These are phyloP conservation scores for Candida silvatica DNA, from an alignment of 805 yeast species.

Conservation along the genomic window DNA sequence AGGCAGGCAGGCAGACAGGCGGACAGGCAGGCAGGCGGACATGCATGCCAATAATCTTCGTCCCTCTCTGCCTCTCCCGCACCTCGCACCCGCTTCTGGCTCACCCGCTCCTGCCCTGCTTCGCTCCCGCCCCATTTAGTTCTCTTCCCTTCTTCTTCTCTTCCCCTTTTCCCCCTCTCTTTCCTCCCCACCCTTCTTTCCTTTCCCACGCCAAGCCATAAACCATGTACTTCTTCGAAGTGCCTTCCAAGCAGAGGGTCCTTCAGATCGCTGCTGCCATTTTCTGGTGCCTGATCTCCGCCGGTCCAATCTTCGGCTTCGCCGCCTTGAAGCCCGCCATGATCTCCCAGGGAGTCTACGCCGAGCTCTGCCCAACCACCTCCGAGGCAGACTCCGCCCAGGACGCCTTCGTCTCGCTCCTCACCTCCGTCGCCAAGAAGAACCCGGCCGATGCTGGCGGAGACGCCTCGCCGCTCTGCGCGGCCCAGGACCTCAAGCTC, in stretches of 20 bases:
- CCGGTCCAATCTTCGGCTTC: conserved; percentile 53
- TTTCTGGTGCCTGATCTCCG: conserved; percentile 45
- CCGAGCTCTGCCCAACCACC: conserved; percentile 25
- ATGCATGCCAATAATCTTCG: no score
- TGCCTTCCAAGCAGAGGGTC: conserved; percentile 22
- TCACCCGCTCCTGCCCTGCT: not conserved
- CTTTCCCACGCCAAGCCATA: not conserved
- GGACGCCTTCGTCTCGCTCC: not conserved
- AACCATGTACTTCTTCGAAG: conserved; percentile 25
- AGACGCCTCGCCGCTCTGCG: conserved; percentile 30
- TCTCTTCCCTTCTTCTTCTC: not conserved
- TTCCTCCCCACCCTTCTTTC: conserved; percentile 1
- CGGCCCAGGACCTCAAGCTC: conserved; percentile 43
- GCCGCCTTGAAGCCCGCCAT: conserved; percentile 50
- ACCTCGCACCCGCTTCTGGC: not conserved
- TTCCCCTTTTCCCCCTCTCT: conserved; percentile 2
- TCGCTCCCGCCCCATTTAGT: not conserved
- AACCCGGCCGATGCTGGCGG: not conserved
- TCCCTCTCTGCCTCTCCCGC: conserved; percentile 1
- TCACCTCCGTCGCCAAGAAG: not conserved
- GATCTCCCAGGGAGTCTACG: conserved; percentile 39
- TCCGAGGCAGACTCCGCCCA: not conserved
- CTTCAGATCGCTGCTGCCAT: conserved; percentile 42
- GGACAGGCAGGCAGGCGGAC: no score
- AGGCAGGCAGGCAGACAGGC: no score